These are phyloP conservation scores for Entoloma clypeatum DNA, from an alignment of 1,284 basidiomycete species.

Conservation along the genomic window DNA sequence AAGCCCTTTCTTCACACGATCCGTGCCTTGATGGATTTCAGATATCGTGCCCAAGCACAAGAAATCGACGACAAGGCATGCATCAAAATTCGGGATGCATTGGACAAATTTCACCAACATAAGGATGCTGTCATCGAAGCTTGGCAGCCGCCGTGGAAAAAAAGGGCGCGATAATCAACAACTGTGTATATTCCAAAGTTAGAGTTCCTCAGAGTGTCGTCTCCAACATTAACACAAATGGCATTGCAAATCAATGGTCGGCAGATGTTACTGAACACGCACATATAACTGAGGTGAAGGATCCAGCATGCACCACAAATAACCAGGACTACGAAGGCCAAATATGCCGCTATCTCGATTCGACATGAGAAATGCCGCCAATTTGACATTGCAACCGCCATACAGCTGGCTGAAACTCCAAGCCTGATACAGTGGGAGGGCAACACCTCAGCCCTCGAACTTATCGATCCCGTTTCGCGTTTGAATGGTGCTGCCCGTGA, in stretches of 20 bases:
- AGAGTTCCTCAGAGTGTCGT: conserved; percentile 30
- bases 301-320: too few species aligned
- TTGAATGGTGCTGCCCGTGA: not conserved
- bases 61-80: conserved; percentile 18
- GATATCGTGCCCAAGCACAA: conserved; percentile 26
- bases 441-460: not conserved
- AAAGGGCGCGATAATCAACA: conserved; percentile 14
- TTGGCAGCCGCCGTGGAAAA: conserved; percentile 20
- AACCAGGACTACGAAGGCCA: too few species aligned
- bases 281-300: conserved; percentile 28
- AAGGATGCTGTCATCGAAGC: conserved; percentile 23
- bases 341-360: conserved; percentile 25
- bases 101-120: conserved; percentile 25
- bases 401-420: not conserved
- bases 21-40: conserved; percentile 29
- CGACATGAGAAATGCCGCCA: conserved; percentile 16
- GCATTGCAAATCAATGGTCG: conserved; percentile 28
- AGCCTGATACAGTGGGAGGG: not conserved
- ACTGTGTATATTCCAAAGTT: conserved; percentile 31
- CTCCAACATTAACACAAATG: conserved; percentile 22
- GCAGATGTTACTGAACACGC: conserved; percentile 29
- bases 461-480: not conserved
- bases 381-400: too few species aligned
- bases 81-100: conserved; percentile 15
- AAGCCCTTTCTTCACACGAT: conserved; percentile 23